Percentiles rank a stretch among this genome's conserved stretches.
Conservation (phyloP, 805 yeast species). For the Candida arabinofermentans region DNA sequence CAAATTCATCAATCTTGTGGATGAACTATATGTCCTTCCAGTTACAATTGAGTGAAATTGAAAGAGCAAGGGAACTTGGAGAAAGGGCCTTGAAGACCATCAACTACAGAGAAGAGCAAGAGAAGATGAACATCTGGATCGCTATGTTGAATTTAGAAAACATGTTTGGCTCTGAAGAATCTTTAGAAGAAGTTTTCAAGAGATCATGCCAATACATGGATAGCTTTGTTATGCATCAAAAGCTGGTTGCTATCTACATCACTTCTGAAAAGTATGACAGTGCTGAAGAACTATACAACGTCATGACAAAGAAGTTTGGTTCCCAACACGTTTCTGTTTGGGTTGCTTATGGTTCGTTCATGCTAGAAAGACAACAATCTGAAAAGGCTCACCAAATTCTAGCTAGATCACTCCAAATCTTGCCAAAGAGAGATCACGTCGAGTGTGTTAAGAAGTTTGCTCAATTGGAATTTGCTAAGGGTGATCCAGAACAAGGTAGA, state of each 20-base stretch:
- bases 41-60: slow-evolving; percentile 88
- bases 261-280: slow-evolving; percentile 66
- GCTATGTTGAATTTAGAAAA: slow-evolving; percentile 92
- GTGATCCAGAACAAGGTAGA: slow-evolving; percentile 92
- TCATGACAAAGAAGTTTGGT: slow-evolving; percentile 78
- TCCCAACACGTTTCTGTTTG: slow-evolving; percentile 63
- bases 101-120: slow-evolving; percentile 86
- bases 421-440: slow-evolving; percentile 70
- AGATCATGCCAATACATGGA: slow-evolving; percentile 92
- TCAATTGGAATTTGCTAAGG: slow-evolving; percentile 78
- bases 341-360: slow-evolving; percentile 76
- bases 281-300: slow-evolving; percentile 66
- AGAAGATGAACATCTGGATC: slow-evolving; percentile 92
- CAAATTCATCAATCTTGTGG: slow-evolving; percentile 92
- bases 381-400: slow-evolving; percentile 71
- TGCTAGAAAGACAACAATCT: slow-evolving; percentile 52
- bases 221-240: slow-evolving; percentile 73
- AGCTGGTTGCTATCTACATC: slow-evolving; percentile 68
- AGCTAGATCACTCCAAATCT: slow-evolving; percentile 64
- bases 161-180: slow-evolving; percentile 83
- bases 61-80: slow-evolving; percentile 90
- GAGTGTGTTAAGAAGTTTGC: slow-evolving; percentile 87
- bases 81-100: slow-evolving; percentile 90
- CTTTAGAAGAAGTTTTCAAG: slow-evolving; percentile 75
- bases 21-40: slow-evolving; percentile 99